Evolutionary conservation across 2,329 filamentous ascomycete species (phyloP), one percentile per base, ranked within the genome.

Genomic region (Trichoderma asperellum): DNA sequence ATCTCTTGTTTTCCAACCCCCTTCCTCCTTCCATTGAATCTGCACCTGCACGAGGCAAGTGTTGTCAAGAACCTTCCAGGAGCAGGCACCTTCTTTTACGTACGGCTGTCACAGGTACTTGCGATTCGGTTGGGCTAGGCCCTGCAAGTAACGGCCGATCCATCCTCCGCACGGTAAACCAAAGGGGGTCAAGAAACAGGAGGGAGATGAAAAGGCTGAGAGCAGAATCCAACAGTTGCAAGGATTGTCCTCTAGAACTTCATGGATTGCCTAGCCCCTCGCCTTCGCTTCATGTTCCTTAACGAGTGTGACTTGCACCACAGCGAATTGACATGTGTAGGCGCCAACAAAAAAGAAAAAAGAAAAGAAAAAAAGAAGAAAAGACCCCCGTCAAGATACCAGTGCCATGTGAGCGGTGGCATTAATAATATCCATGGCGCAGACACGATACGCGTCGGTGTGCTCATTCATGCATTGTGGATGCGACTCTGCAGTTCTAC

Each of bases 251-350:
- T 35, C 52, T 55, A 58, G n/a, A 53, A 35, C 52, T 49, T 49
- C 53, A 27, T 35, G 62, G 62, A 24, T 35, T 34, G 27, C 37
- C 62, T 35, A n/a, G 40, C 55, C 52, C n/a, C 37, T 52, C 53
- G 40, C 29, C 24, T 68, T 53, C 49, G 57, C 66, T 59, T 59
- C 6, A 18, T 43, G 40, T n/a, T 43, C 53, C 55, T 58, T 29
- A 52, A 59, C 21, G 24, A 53, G 60, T 52, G 55, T 59, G 55
- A 59, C 37, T 67, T 67, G 55, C 63, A 49, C 63, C 63, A 43
- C 63, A 55, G 63, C 63, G 55, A 67, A 59, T 67, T 67, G 21
- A 29, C 55, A 67, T 58, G 63, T 67, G 63, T 40, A 40, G 58
- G 40, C 63, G 18, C 40, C 63, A 59, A 58, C 55, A 43, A 27